Base-by-base conservation (phyloP, 768 basidiomycete genomes). In the Kwoniella botswanensis region DNA sequence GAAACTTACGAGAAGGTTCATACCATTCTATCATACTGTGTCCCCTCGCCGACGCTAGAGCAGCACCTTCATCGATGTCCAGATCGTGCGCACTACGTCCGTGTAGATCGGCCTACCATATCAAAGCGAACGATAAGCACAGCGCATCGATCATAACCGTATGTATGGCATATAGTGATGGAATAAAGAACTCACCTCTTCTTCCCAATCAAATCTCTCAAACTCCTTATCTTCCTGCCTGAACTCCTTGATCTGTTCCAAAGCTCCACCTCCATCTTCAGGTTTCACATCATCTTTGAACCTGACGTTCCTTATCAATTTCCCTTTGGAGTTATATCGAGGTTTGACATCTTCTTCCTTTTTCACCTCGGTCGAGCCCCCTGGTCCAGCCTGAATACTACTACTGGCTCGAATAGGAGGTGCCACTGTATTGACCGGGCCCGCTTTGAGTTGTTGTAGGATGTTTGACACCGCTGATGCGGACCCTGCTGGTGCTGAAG, bases 21-120 rank as follows among this genome's bases (percentile, higher is more conserved):
- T 81, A 79, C 79, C 79, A 81, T 2, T 75, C 74, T 35, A 77
- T 74, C 46, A 58, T 22, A 50, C 29, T 60, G 43, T 67, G 59
- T 22, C 70, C 71, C 61, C 71, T 18, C 54, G 53, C 22, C 42
- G 52, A 43, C 5, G 63, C 70, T 53, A 78, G 54, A 15, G 71
- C 72, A 18, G 67, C 60, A 46, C 77, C 77, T 63, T 78, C 77
- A 15, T 50, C 68, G 53, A 65, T 61, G 61, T 78, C 72, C 11
- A 80, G 41, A 17, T 76, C 59, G 57, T 75, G 75, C 2, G 71
- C 69, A 18, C 46, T 68, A 41, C 56, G 57, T 5, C 76, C 78
- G 55, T 73, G 71, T 5, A 72, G 35, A 18, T 70, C 70, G 21
- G 69, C 73, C 70, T 72, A 21, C 53, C 21, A 15, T 18, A 43